Conservation (phyloP, 1,284 basidiomycete species). For the Hymenochaete sp. region DNA sequence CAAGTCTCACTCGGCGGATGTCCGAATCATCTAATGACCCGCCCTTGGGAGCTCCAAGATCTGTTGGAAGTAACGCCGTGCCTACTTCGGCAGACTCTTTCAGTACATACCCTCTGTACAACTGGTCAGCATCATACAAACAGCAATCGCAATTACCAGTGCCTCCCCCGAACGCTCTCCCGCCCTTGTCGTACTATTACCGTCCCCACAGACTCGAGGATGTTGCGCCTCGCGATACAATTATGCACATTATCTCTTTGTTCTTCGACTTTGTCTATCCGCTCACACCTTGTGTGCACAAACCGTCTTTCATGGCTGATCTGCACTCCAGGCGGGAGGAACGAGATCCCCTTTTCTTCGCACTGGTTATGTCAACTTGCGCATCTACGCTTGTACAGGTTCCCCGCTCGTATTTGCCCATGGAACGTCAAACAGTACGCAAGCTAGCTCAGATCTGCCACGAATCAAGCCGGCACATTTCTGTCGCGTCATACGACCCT, state of each 20-base stretch:
- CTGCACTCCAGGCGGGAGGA: conserved; percentile 69
- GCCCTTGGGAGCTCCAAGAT: conserved; percentile 4
- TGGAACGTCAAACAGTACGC: conserved; percentile 68
- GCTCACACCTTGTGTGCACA: conserved; percentile 73
- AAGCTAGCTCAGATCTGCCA: conserved; percentile 71
- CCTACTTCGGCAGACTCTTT: conserved; percentile 43
- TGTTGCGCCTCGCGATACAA: conserved; percentile 67
- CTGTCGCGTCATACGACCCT: conserved; percentile 72
- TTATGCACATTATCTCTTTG: conserved; percentile 69
- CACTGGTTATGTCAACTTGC: conserved; percentile 77
- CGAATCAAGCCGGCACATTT: conserved; percentile 72
- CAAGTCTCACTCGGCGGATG: conserved; percentile 29
- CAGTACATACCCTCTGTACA: conserved; percentile 56
- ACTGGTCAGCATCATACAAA: conserved; percentile 53
- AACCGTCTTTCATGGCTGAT: conserved; percentile 81
- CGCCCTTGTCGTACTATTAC: conserved; percentile 64
- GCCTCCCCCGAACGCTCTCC: conserved; percentile 44
- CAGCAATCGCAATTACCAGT: conserved; percentile 45
- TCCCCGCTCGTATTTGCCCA: conserved; percentile 70
- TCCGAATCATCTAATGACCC: conserved; percentile 19
- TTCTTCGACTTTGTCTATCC: conserved; percentile 89
- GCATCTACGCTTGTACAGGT: conserved; percentile 78
- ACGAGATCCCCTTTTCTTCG: conserved; percentile 78
- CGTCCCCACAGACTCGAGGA: conserved; percentile 63
- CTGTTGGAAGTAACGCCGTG: background rate